These are phyloP conservation scores for Hypoxylon sp. DNA, from an alignment of 2,329 filamentous ascomycete genomes.

Conservation along the genomic window DNA sequence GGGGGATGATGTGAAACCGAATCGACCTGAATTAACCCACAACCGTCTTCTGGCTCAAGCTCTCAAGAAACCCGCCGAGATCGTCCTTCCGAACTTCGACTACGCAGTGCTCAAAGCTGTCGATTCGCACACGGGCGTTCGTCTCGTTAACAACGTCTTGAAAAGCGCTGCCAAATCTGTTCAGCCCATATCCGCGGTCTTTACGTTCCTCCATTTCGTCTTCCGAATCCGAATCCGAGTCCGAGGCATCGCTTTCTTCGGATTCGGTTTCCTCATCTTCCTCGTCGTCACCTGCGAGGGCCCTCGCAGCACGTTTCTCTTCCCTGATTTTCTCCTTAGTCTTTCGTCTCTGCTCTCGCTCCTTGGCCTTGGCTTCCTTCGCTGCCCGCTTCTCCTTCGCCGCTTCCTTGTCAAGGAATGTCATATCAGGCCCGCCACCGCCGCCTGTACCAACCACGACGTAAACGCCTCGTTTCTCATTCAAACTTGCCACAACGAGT, in stretches of 20 bases:
- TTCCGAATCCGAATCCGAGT: slow-evolving; percentile 59
- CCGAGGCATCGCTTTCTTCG: slow-evolving; percentile 64
- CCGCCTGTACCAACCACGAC: slow-evolving; percentile 93
- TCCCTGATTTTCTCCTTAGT: slow-evolving; percentile 70
- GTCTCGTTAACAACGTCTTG: slow-evolving; percentile 95
- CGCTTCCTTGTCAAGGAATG: slow-evolving; percentile 75
- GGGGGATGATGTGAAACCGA: not conserved
- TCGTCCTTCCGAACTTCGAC: slow-evolving; percentile 99
- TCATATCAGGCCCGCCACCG: slow-evolving; percentile 80
- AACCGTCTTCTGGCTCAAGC: slow-evolving; percentile 90
- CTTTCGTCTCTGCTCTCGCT: slow-evolving; percentile 68
- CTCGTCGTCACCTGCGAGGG: slow-evolving; percentile 64
- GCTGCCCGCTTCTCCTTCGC: slow-evolving; percentile 73
- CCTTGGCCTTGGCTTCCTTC: slow-evolving; percentile 72
- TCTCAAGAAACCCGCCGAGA: slow-evolving; percentile 88
- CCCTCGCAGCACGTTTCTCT: slow-evolving; percentile 72
- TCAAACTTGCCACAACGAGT: slow-evolving; percentile 89
- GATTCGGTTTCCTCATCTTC: slow-evolving; percentile 63
- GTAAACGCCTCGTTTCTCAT: slow-evolving; percentile 89
- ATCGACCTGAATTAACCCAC: slow-evolving; percentile 65
- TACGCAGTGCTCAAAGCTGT: slow-evolving; percentile 97
- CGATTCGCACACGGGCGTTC: slow-evolving; percentile 87
- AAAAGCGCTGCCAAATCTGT: slow-evolving; percentile 94
- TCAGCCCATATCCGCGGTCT: slow-evolving; percentile 79
- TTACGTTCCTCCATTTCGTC: slow-evolving; percentile 68